A percentile compares a stretch with the other conserved stretches of the same genome.
phyloP scores from a whole-genome alignment of 441 rosid species.

The Dalechampia spathulata region DNA sequence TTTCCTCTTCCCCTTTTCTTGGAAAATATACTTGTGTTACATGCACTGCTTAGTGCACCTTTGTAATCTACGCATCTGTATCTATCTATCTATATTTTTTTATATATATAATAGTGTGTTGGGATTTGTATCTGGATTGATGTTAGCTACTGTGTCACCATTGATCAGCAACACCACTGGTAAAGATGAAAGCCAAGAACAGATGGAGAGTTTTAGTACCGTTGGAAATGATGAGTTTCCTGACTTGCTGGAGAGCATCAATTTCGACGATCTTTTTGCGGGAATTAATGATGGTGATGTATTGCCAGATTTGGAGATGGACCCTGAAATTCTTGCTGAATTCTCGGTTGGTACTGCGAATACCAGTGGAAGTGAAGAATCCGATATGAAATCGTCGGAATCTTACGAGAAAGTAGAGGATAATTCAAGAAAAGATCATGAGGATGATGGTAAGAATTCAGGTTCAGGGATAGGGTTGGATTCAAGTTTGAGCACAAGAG shows the following conservation, averaged over 20 bases:
- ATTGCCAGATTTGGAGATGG: conserved; percentile 82
- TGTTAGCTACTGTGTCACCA: conserved; percentile 75
- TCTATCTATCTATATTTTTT: conserved; percentile 7
- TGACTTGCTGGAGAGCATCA: conserved; percentile 62
- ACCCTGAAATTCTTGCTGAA: conserved; percentile 58
- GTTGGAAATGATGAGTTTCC: conserved; percentile 47
- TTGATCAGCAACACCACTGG: conserved; percentile 20
- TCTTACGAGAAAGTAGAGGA: too few relatives aligned
- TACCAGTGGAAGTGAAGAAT: too few relatives aligned
- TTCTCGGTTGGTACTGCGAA: conserved; percentile 37
- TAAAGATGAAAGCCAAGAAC: conserved; percentile 33
- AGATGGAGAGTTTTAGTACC: conserved; percentile 29
- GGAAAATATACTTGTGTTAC: too few relatives aligned
- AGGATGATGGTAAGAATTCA: conserved; percentile 28
- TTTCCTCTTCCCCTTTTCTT: too few relatives aligned
- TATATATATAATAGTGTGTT: too few relatives aligned
- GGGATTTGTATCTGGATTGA: conserved; percentile 26
- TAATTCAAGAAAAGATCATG: conserved; percentile 20
- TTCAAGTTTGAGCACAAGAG: conserved; percentile 23
- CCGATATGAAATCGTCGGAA: conserved; percentile 31
- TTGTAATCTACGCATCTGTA: too few relatives aligned
- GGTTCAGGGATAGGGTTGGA: conserved; percentile 14
- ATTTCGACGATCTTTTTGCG: conserved; percentile 72
- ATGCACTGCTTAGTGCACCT: too few relatives aligned
- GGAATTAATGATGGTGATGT: conserved; percentile 12